phyloP scores from a whole-genome alignment of 129 eudicot genomes.

The Lonicera japonica region DNA sequence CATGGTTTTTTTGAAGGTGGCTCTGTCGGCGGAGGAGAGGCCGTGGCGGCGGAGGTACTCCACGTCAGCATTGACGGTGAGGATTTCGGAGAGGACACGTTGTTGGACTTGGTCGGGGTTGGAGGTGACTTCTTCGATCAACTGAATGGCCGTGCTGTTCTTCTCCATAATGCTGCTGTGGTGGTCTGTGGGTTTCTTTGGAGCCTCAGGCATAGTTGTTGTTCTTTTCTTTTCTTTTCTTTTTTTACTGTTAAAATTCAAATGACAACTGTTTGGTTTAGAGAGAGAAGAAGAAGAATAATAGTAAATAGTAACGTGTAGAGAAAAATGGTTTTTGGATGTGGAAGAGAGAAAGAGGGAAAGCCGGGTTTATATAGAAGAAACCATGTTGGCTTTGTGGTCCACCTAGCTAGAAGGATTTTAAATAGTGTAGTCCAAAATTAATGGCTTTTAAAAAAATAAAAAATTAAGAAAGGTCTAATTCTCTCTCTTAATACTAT shows the following conservation, averaged over 20 bases:
- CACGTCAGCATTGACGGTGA: slow-evolving; percentile 45
- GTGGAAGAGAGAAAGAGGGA: slow-evolving; percentile 14
- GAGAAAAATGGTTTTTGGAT: background rate
- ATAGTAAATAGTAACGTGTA: too few relatives aligned
- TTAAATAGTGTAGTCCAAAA: too few relatives aligned
- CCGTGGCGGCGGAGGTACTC: slow-evolving; percentile 56
- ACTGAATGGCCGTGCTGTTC: slow-evolving; percentile 44
- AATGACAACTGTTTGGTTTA: background rate
- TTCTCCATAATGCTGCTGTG: slow-evolving; percentile 24
- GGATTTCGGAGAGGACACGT: slow-evolving; percentile 54
- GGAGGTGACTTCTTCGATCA: slow-evolving; percentile 58
- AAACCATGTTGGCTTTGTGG: slow-evolving; percentile 17
- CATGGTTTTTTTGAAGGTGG: slow-evolving; percentile 48
- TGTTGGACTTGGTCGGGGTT: slow-evolving; percentile 56
- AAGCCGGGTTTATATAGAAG: slow-evolving; percentile 31
- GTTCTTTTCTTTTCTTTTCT: too few relatives aligned
- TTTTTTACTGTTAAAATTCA: background rate
- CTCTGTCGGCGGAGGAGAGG: slow-evolving; percentile 41
- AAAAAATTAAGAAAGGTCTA: too few relatives aligned
- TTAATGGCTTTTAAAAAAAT: too few relatives aligned
- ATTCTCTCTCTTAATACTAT: too few relatives aligned
- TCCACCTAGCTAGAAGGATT: slow-evolving; percentile 6
- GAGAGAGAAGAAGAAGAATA: slow-evolving; percentile 2
- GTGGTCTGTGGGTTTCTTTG: slow-evolving; percentile 9
- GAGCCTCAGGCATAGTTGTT: slow-evolving; percentile 64